A percentile compares a stretch with the other conserved stretches of the same genome.
phyloP scores from a whole-genome alignment of 352 stramenopile genomes.

The Pythium angustatum region DNA sequence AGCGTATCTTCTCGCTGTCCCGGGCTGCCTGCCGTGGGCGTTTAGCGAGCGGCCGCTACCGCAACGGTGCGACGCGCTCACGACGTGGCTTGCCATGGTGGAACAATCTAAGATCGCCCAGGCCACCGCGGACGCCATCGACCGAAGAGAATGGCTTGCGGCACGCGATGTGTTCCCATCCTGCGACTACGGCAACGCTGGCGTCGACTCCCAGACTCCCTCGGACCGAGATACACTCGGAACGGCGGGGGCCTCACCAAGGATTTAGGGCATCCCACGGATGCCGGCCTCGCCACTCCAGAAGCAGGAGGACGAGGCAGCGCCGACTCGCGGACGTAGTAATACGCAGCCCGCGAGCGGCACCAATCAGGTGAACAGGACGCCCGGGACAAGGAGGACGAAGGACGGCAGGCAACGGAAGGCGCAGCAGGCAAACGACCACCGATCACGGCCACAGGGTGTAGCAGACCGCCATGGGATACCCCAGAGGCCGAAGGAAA shows the following conservation, averaged over 20 bases:
- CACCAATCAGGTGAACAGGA: neutral
- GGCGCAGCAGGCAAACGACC: neutral
- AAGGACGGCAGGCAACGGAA: too few species aligned
- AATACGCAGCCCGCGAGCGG: neutral
- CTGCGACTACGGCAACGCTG: neutral
- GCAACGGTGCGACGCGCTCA: constrained; percentile 12
- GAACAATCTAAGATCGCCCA: neutral
- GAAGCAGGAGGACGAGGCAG: neutral
- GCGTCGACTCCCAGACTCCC: too few species aligned
- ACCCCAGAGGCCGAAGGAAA: neutral
- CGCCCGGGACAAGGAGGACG: too few species aligned
- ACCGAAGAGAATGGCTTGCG: neutral
- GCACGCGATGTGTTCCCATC: neutral
- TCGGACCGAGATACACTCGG: too few species aligned
- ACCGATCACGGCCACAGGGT: neutral
- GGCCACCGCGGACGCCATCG: neutral
- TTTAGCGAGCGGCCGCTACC: neutral
- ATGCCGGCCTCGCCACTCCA: neutral
- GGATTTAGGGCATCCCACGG: constrained; percentile 16
- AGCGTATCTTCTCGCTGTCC: neutral
- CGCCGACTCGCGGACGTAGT: too few species aligned
- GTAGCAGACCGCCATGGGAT: too few species aligned
- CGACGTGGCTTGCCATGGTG: neutral
- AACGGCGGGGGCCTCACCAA: too few species aligned
- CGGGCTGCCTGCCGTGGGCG: neutral